Evolutionary conservation across 2,329 filamentous ascomycete genomes (phyloP).

Genomic region (Diplodia mutila): DNA sequence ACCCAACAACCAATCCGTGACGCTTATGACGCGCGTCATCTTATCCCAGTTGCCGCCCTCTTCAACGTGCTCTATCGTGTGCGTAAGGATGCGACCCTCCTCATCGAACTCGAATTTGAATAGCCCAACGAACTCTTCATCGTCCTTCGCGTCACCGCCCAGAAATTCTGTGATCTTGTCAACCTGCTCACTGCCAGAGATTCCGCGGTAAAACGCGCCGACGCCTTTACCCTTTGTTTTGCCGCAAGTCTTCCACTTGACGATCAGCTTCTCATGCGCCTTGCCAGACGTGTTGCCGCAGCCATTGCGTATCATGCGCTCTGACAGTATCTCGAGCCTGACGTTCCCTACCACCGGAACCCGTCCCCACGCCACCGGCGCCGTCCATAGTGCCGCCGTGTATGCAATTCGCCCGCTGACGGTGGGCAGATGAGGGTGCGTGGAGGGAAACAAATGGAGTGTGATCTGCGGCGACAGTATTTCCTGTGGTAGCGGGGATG

Average conservation of each 20-base stretch:
- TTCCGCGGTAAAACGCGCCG: constrained; percentile 49
- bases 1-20: constrained; percentile 94
- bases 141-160: constrained; percentile 51
- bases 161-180: constrained; percentile 61
- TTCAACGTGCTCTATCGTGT: constrained; percentile 93
- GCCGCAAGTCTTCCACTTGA: constrained; percentile 80
- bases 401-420: constrained; percentile 91
- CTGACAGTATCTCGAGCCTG: constrained; percentile 81
- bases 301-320: constrained; percentile 74
- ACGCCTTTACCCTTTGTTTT: constrained; percentile 53
- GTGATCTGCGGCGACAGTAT: constrained; percentile 66
- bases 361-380: constrained; percentile 92
- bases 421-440: constrained; percentile 86
- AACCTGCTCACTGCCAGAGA: constrained; percentile 50
- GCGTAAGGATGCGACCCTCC: constrained; percentile 79
- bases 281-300: constrained; percentile 45
- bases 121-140: constrained; percentile 81
- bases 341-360: constrained; percentile 91
- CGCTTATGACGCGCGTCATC: constrained; percentile 81
- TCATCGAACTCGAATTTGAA: constrained; percentile 96
- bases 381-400: constrained; percentile 91
- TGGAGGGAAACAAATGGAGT: constrained; percentile 69
- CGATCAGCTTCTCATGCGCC: constrained; percentile 78
- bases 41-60: constrained; percentile 81
- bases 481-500: constrained; percentile 63